Percentiles rank a stretch among this genome's conserved stretches.
Evolutionary conservation across 768 basidiomycete species (phyloP).

Genomic region (Xanthoconium purpureum): DNA sequence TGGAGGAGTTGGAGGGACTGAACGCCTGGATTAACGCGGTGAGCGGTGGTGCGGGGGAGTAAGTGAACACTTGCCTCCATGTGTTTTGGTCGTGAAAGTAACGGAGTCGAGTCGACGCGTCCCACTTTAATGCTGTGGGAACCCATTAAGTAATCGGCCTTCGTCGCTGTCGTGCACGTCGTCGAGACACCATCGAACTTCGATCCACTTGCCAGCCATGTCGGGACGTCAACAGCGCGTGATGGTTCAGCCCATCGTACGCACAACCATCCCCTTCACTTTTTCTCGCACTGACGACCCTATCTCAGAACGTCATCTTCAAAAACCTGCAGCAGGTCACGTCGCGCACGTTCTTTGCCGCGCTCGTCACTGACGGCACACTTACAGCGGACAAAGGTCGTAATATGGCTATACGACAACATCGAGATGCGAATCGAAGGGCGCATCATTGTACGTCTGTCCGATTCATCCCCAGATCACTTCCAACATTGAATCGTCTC

Average conservation of each 20-base stretch:
- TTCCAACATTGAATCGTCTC: conserved; percentile 39
- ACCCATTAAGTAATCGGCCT: conserved; percentile 13
- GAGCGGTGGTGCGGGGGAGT: not conserved
- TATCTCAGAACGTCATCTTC: conserved; percentile 87
- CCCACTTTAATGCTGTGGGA: conserved; percentile 18
- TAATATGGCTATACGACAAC: conserved; percentile 97
- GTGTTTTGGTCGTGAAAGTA: conserved; percentile 18
- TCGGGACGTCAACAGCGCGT: conserved; percentile 91
- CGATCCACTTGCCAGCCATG: conserved; percentile 51
- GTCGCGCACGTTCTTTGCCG: not conserved
- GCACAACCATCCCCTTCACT: conserved; percentile 28
- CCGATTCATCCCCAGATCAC: conserved; percentile 23
- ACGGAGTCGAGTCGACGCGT: conserved; percentile 16
- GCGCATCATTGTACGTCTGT: conserved; percentile 80
- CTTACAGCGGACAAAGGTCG: conserved; percentile 72
- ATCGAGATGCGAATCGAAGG: conserved; percentile 96
- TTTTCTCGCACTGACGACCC: conserved; percentile 1
- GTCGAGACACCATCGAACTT: not conserved
- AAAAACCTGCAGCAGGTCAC: conserved; percentile 88
- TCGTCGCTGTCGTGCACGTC: conserved; percentile 6
- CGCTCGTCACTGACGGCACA: conserved; percentile 10
- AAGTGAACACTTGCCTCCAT: conserved; percentile 25
- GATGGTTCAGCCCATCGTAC: conserved; percentile 99
- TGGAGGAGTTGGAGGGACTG: conserved; percentile 82
- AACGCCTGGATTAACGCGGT: conserved; percentile 44